Base-by-base conservation (phyloP, 2,329 filamentous ascomycete species). In the Colletotrichum destructivum region DNA sequence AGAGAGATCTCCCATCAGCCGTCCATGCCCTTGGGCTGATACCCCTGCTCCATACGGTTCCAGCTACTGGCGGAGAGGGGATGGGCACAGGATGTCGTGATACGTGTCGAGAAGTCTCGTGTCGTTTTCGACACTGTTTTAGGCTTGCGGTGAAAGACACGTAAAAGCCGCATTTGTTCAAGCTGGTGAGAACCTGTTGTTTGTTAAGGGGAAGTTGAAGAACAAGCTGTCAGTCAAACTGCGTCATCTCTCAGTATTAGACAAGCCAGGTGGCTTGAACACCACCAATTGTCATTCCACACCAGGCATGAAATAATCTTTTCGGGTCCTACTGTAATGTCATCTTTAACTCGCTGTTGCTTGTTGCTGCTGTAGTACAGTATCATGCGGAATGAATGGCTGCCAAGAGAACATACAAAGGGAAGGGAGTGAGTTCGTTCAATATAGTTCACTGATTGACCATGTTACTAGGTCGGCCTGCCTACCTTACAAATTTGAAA, bases 21-120 rank as follows among this genome's bases (percentile, higher is more conserved):
- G 7, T 67, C 49, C 68, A 67, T 67, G 15, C 64, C 31, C 57
- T 55, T 54, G 42, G 49, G 62, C n/a, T 47, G 49, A 26, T 61
- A 35, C 4, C 68, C 68, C 49, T 31, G 35, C 63, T 51, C 55
- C 63, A 66, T 67, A 47, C 57, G 55, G 21, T 67, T 63, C 68
- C 49, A 71, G 18, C 44, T 49, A 49, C 31, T 55, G 6, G 40
- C 13, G 18, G 49, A 11, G 31, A 71, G 64, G 38, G 66, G 31
- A 4, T 21, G 18, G 40, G 52, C 52, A 52, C 66, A 69, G 1
- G 52, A 3, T 26, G 61, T 46, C 23, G 66, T 51, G 40, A 21
- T 35, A n/a, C 51, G 52, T 44, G 57, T 31, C 21, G 52, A 69
- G 11, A 64, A 56, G n/a, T 63, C 21, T n/a, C n/a, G n/a, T 35